Base-by-base conservation (phyloP, 768 basidiomycete genomes). In the Mycena indigotica region DNA sequence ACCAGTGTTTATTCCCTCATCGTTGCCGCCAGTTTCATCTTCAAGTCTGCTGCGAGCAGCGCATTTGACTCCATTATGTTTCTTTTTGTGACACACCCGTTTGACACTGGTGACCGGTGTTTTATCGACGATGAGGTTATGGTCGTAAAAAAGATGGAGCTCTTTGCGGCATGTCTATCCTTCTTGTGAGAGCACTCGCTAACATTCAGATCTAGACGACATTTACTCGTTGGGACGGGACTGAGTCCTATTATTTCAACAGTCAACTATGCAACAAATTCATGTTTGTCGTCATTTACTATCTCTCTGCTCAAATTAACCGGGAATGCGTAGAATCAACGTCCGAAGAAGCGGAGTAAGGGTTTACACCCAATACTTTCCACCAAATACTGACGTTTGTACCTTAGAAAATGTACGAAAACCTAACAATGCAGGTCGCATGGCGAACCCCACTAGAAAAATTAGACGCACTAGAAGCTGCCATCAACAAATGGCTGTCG, bases 21-120 rank as follows among this genome's bases (percentile, higher is more conserved):
- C 13, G 82, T 93, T 57, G 91, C 86, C 4, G 84, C 83, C 10
- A 90, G 88, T 68, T 93, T 93, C 65, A 80, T 93, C 62, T 93
- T 93, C 79, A 91, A 89, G 75, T 82, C 77, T 61, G 72, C 89
- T 4, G 87, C 89, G 21, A 84, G 85, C 58, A 80, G 73, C 53
- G 86, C 86, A 17, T 93, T 93, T 65, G 89, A 91, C 70, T 80
- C 89, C 25, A 86, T 91, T 65, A 87, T 91, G 80, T 89, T 93
- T 69, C 70, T 91, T 61, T 91, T 91, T 67, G 89, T 91, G 38
- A 87, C 89, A 2, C 91, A 93, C 26, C 58, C 62, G 15, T 60
- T 56, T 41, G 89, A 90, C 60, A 62, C 88, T 75, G 90, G 90
- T 12, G 91, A 92, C 72, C 81, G 91, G n/a, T 85, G 85, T 63